Evolutionary conservation across 2,329 filamentous ascomycete genomes (phyloP), one percentile per base, ranked within the genome.

Genomic region (Fusarium brevicatenulatum): DNA sequence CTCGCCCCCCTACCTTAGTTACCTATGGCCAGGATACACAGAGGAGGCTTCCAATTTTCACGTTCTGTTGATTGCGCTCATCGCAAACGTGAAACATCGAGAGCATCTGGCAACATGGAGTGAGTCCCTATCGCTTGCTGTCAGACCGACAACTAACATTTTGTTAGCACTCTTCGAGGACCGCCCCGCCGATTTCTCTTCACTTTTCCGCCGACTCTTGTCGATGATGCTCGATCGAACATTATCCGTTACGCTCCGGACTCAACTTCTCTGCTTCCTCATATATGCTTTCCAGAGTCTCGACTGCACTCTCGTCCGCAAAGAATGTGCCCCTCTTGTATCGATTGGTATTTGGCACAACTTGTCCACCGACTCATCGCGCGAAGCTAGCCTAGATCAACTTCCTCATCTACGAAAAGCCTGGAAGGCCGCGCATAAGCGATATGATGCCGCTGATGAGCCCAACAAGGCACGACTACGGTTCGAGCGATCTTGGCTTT

Each of bases 311-410:
- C 89, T 97, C 63, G 93, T 99, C 55, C 91, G 96, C 71, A 98
- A 98, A 81, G 96, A 99, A 85, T 98, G 96, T 82, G 96, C 95
- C 11, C 94, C 97, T 4, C 85, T 99, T 57, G 95, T 99, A 25
- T 96, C 95, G 18, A 97, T 99, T 76, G 92, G 93, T 2, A 94
- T 96, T 77, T 99, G 96, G 96, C 94, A 98, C 78, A 97, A 97
- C 79, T 84, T 99, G 42, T 93, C 93, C 36, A 93, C 89, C 63
- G 94, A 97, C 39, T 87, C 88, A 66, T 89, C 91, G 71, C 90
- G 94, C 74, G 93, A 97, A 61, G 85, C 85, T 39, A 89, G 91
- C 62, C 87, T 99, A 36, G 91, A 93, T 47, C 91, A 93, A 74
- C 89, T 89, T 52, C 83, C 90, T n/a, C 91, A 93, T 72, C 83